Percentiles rank a stretch among this genome's conserved stretches.
These are phyloP conservation scores for Populus davidiana DNA, from an alignment of 345 rosid genomes.

Conservation along the genomic window DNA sequence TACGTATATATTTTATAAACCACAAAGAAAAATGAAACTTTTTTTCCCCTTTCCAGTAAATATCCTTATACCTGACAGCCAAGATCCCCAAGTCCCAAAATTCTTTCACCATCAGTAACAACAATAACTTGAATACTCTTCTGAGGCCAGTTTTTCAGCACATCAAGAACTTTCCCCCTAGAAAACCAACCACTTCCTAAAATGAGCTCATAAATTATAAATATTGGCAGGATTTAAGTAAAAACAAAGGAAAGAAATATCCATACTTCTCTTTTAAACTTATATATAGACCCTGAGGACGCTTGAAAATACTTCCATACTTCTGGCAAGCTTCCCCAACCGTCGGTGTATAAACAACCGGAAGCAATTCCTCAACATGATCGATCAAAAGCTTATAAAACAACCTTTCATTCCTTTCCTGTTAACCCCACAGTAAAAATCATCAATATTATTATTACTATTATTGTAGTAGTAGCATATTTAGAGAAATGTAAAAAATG, in stretches of 20 bases:
- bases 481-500: too few relatives aligned
- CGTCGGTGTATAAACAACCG: constrained; percentile 25
- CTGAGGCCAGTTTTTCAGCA: constrained; percentile 25
- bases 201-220: not conserved
- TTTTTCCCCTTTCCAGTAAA: not conserved
- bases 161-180: constrained; percentile 24
- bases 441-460: not conserved
- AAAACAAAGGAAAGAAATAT: not conserved
- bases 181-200: not conserved
- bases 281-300: constrained; percentile 26
- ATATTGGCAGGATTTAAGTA: not conserved
- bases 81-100: constrained; percentile 27
- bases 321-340: constrained; percentile 28
- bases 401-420: constrained; percentile 25
- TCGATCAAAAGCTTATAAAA: constrained; percentile 25
- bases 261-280: constrained; percentile 24
- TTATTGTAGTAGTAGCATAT: too few relatives aligned
- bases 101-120: constrained; percentile 27
- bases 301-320: constrained; percentile 24
- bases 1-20: not conserved
- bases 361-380: constrained; percentile 28
- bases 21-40: not conserved
- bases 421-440: not conserved
- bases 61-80: constrained; percentile 22
- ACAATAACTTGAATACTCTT: constrained; percentile 24